phyloP scores from a whole-genome alignment of 768 basidiomycete species.

The Leccinum broughii region DNA sequence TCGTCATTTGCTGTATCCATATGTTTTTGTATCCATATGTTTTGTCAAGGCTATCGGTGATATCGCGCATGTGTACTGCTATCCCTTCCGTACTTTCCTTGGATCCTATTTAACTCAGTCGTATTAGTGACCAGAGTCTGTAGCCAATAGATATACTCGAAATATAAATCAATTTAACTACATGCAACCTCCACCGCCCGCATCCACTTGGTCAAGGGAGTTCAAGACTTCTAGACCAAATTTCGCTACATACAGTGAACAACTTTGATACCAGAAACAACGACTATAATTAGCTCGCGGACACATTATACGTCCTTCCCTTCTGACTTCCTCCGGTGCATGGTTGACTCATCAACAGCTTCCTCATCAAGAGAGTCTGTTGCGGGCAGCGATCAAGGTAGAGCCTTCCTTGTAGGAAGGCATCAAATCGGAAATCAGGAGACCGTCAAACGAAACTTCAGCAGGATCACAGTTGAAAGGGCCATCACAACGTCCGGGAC shows the following conservation, averaged over 20 bases:
- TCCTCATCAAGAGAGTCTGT: not conserved
- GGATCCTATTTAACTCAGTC: not conserved
- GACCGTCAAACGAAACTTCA: not conserved
- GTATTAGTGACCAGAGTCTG: not conserved
- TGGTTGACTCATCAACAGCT: not conserved
- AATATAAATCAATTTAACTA: not conserved
- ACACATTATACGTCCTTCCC: no score
- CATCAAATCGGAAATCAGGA: not conserved
- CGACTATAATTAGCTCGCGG: no score
- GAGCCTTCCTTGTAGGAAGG: not conserved
- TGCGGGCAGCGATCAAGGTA: not conserved
- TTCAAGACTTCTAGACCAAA: no score
- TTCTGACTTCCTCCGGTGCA: not conserved
- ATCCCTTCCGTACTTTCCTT: not conserved
- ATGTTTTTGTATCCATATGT: not conserved
- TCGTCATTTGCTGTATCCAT: slow-evolving; percentile 18
- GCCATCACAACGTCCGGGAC: not conserved
- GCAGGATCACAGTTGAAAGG: not conserved
- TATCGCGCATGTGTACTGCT: not conserved
- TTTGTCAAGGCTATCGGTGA: slow-evolving; percentile 1
- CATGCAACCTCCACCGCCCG: not conserved
- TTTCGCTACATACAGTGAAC: no score
- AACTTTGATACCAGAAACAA: no score
- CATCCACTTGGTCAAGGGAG: no score
- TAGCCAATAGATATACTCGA: slow-evolving; percentile 5